Percentiles rank a stretch among this genome's conserved stretches.
These are phyloP conservation scores for Aspergillus novofumigatus DNA, from an alignment of 2,329 filamentous ascomycete genomes.

Conservation along the genomic window DNA sequence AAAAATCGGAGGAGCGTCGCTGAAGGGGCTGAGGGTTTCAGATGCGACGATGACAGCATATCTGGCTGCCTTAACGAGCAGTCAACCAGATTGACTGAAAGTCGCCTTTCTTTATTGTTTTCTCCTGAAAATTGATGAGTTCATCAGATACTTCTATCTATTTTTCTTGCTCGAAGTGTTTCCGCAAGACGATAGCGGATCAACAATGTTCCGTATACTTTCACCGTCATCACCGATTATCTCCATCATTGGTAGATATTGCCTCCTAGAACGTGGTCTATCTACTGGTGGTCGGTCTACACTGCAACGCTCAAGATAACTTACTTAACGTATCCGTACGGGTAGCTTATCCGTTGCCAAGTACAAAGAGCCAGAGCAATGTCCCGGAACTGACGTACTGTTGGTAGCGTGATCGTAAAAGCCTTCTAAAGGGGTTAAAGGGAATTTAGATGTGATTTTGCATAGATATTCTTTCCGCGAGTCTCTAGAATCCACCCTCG, in stretches of 20 bases:
- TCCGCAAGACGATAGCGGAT: background rate
- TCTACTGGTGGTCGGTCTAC: too few relatives aligned
- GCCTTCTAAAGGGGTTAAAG: background rate
- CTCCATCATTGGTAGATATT: background rate
- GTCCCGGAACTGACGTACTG: too few relatives aligned
- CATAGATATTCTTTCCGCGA: background rate
- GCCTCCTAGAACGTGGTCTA: background rate
- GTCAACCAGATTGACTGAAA: constrained; percentile 4
- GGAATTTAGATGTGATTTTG: background rate
- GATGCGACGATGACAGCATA: constrained; percentile 35
- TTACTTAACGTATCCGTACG: too few relatives aligned
- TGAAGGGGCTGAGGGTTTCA: constrained; percentile 47
- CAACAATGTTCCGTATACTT: background rate
- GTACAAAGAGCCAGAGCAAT: too few relatives aligned
- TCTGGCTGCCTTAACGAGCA: constrained; percentile 18
- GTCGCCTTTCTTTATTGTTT: background rate
- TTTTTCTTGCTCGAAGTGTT: constrained; percentile 2
- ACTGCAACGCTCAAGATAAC: too few relatives aligned
- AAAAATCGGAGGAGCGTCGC: constrained; percentile 65
- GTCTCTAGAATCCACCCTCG: background rate
- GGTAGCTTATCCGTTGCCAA: too few relatives aligned
- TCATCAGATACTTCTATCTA: background rate
- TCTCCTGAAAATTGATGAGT: background rate
- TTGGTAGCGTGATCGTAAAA: background rate
- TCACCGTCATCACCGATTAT: background rate